Evolutionary conservation across 2,329 filamentous ascomycete genomes (phyloP).

Genomic region (Penicillium hesseltinei): DNA sequence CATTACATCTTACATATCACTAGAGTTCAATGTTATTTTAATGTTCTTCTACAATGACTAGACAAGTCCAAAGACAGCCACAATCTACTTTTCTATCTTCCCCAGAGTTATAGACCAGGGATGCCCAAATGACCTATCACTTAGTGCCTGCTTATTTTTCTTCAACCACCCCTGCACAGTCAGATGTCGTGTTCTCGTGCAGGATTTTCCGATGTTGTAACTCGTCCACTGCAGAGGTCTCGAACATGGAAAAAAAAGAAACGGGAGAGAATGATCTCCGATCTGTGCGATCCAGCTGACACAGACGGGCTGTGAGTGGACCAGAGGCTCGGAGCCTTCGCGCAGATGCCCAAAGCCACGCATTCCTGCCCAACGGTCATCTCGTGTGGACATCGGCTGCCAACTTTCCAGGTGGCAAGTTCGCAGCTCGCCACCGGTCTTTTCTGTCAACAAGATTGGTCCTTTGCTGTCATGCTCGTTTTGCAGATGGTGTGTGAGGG

Average conservation of each 20-base stretch:
- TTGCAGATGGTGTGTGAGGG: slow-evolving; percentile 10
- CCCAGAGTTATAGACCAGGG: background rate
- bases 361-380: slow-evolving; percentile 39
- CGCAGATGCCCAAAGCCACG: slow-evolving; percentile 37
- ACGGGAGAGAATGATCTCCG: slow-evolving; percentile 15
- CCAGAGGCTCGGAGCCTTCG: slow-evolving; percentile 10
- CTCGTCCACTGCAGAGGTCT: slow-evolving; percentile 2
- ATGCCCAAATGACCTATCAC: background rate
- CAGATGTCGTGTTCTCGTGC: slow-evolving; percentile 7
- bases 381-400: slow-evolving; percentile 8
- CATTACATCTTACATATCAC: background rate
- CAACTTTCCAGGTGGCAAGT: slow-evolving; percentile 21
- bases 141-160: slow-evolving; percentile 4
- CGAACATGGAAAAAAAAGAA: slow-evolving; percentile 9
- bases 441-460: slow-evolving; percentile 17
- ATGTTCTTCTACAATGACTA: background rate
- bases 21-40: background rate
- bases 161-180: background rate
- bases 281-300: slow-evolving; percentile 21
- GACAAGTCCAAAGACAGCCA: background rate
- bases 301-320: slow-evolving; percentile 20
- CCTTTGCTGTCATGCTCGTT: background rate
- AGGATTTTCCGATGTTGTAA: slow-evolving; percentile 1
- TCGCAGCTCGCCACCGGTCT: slow-evolving; percentile 8
- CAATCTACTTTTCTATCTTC: background rate